A percentile compares a stretch with the other conserved stretches of the same genome.
These are phyloP conservation scores for Heimioporus sp. DNA, from an alignment of 768 basidiomycete species.

Conservation along the genomic window DNA sequence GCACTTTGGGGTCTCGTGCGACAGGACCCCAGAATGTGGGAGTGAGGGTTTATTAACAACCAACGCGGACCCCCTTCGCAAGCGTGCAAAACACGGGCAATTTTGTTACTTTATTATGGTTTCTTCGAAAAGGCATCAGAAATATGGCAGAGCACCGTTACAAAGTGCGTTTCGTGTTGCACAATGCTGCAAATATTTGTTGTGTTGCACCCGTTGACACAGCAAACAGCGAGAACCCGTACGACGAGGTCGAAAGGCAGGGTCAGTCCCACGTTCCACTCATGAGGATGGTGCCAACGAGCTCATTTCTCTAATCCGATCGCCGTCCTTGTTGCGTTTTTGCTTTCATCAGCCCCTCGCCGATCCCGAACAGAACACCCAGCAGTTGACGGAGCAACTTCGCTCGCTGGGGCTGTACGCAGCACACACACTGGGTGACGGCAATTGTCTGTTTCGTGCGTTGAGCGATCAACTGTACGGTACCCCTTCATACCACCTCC, in stretches of 20 bases:
- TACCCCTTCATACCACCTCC: constrained; percentile 62
- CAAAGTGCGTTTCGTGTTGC: constrained; percentile 40
- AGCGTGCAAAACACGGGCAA: constrained; percentile 22
- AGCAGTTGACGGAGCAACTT: constrained; percentile 69
- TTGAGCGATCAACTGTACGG: constrained; percentile 87
- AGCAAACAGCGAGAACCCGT: constrained; percentile 49
- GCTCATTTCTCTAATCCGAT: constrained; percentile 18
- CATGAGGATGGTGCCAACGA: constrained; percentile 13
- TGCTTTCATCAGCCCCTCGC: constrained; percentile 37
- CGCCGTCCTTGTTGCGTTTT: constrained; percentile 1
- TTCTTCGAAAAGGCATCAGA: constrained; percentile 40
- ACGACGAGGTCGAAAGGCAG: constrained; percentile 59
- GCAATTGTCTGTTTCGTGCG: constrained; percentile 92
- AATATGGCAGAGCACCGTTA: constrained; percentile 33
- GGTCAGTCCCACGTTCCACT: constrained; percentile 40
- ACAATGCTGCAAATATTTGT: constrained; percentile 24
- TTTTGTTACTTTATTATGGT: constrained; percentile 39
- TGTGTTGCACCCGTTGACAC: constrained; percentile 26
- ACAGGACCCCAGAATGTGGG: constrained; percentile 34
- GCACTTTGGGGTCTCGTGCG: constrained; percentile 25
- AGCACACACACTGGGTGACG: constrained; percentile 84
- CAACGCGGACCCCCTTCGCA: constrained; percentile 34
- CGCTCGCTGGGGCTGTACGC: constrained; percentile 80
- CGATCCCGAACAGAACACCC: constrained; percentile 63
- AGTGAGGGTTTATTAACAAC: constrained; percentile 32